Evolutionary conservation across 2,329 filamentous ascomycete species (phyloP), one percentile per base, ranked within the genome.

Genomic region (Alternaria atra): DNA sequence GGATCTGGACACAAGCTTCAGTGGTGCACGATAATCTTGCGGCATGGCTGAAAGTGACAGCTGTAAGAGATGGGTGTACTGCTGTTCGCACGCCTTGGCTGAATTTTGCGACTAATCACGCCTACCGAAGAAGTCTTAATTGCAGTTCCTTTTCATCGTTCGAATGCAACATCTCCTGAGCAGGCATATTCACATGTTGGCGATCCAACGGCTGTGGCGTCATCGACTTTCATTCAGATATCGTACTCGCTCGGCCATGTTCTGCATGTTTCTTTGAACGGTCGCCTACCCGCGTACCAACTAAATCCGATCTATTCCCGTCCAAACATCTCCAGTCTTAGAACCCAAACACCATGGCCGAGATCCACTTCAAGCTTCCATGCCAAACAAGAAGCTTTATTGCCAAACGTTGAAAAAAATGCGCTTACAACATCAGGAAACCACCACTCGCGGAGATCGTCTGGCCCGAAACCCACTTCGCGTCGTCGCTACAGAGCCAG

Each of bases 401-500:
- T 39, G 42, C 48, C 42, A 42, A 66, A 68, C 62, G 57, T 35
- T 50, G 55, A 63, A 61, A 61, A 61, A 43, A 42, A 32, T 47
- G 43, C 37, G 29, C 55, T 66, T 56, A 75, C 30, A 75, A 50
- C 73, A 75, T 77, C 62, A 71, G 48, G 59, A 66, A 77, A 12
- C 83, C 86, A 10, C 87, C 87, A 66, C 82, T 85, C 1, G 84
- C 85, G 63, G 81, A 84, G 20, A 89, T 81, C 0, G 81, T 81
- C 73, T 89, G 86, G 13, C 87, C 87, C 2, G 82, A 76, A 35
- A 79, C 72, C 76, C 76, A 79, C 34, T 74, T 73, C 23, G 73
- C 73, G 50, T 83, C 80, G 60, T 81, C 80, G 5, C 83, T 80
- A 15, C 84, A 84, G 58, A 90, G 69, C 77, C 82, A 87, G 1